A percentile compares a stretch with the other conserved stretches of the same genome.
Evolutionary conservation across 257 asterid species (phyloP).

Genomic region (Fraxinus americana): DNA sequence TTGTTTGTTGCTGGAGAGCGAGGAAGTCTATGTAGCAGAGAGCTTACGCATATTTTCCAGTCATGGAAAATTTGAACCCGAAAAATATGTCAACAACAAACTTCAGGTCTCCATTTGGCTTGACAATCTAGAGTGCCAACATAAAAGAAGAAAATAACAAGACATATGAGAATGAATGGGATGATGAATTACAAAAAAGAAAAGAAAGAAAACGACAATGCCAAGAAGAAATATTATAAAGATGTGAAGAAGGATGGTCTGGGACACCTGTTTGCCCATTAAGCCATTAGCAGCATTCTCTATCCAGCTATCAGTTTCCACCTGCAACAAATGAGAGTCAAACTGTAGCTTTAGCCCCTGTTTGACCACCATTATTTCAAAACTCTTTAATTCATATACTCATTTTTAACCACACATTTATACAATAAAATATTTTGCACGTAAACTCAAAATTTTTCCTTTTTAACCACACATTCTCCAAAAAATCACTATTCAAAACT

Average conservation of each 20-base stretch:
- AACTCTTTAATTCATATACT: too few relatives aligned
- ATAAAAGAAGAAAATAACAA: neutral
- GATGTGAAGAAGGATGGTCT: neutral
- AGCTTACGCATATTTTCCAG: slow-evolving; percentile 78
- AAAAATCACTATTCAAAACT: too few relatives aligned
- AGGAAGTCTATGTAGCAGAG: neutral
- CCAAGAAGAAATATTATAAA: neutral
- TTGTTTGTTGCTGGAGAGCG: neutral
- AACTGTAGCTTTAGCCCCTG: slow-evolving; percentile 8
- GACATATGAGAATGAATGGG: neutral
- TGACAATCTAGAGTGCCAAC: slow-evolving; percentile 52
- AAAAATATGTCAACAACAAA: slow-evolving; percentile 66
- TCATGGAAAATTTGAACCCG: slow-evolving; percentile 85
- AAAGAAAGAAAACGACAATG: neutral
- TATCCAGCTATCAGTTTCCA: slow-evolving; percentile 91
- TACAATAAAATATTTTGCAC: too few relatives aligned
- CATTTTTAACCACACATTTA: too few relatives aligned
- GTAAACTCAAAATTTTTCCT: too few relatives aligned
- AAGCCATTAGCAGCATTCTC: slow-evolving; percentile 95
- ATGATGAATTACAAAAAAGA: neutral
- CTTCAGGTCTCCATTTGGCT: slow-evolving; percentile 67
- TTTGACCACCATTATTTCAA: too few relatives aligned
- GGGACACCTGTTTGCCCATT: slow-evolving; percentile 82
- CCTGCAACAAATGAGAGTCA: slow-evolving; percentile 40
- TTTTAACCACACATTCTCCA: too few relatives aligned